Evolutionary conservation across 345 rosid genomes (phyloP).

Genomic region (Mangifera indica): DNA sequence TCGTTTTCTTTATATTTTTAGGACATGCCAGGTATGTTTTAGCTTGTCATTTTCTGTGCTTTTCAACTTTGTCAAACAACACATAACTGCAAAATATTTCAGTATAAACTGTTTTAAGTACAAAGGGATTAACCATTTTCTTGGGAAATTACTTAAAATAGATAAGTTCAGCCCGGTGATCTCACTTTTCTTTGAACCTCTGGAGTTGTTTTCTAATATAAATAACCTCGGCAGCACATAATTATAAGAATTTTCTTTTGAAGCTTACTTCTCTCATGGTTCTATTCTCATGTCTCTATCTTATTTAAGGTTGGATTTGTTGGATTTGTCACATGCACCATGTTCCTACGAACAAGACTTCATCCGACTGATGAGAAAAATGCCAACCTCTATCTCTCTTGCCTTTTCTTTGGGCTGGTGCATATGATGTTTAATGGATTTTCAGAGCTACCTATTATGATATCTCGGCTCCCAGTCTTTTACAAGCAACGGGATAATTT

Average conservation of each 20-base stretch:
- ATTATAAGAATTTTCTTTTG: background rate
- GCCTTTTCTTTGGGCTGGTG: slow-evolving; percentile 78
- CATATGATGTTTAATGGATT: slow-evolving; percentile 93
- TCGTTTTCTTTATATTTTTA: slow-evolving; percentile 67
- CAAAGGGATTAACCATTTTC: too few relatives aligned
- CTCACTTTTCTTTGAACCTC: too few relatives aligned
- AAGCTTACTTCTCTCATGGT: background rate
- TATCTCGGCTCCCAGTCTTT: slow-evolving; percentile 82
- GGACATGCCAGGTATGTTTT: slow-evolving; percentile 72
- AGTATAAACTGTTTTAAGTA: background rate
- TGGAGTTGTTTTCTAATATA: too few relatives aligned
- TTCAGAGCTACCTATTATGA: slow-evolving; percentile 78
- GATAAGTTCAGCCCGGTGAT: too few relatives aligned
- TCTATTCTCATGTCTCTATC: slow-evolving; percentile 16
- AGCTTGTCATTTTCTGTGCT: background rate
- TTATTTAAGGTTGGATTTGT: slow-evolving; percentile 70
- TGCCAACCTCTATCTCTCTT: slow-evolving; percentile 71
- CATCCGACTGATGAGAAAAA: slow-evolving; percentile 72
- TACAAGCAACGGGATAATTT: slow-evolving; percentile 89
- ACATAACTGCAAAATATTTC: background rate
- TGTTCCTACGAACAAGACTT: slow-evolving; percentile 67
- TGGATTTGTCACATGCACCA: slow-evolving; percentile 77
- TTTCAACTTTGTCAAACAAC: background rate
- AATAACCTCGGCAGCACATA: too few relatives aligned
- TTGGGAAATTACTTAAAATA: too few relatives aligned